Percentiles rank a stretch among this genome's conserved stretches.
Conservation (phyloP, 306 rosid species). For the Prunus davidiana region DNA sequence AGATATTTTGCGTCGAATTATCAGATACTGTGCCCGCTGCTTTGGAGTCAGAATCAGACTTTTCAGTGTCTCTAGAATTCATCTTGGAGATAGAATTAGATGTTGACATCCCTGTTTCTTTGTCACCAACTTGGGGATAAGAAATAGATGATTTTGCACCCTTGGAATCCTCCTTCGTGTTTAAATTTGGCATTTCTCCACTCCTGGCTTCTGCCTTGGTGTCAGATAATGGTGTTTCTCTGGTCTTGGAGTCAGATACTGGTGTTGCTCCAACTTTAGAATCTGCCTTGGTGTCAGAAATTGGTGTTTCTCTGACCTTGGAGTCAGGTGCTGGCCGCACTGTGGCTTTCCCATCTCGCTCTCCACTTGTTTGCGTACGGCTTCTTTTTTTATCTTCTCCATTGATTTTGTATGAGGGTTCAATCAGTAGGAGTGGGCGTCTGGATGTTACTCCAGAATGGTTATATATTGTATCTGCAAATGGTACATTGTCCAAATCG, state of each 20-base stretch:
- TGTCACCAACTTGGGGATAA: conserved; percentile 38
- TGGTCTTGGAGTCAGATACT: conserved; percentile 32
- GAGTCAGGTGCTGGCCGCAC: conserved; percentile 37
- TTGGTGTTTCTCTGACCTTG: conserved; percentile 37
- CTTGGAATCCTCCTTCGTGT: conserved; percentile 39
- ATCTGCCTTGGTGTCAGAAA: conserved; percentile 40
- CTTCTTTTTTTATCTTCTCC: conserved; percentile 64
- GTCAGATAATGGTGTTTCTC: conserved; percentile 36
- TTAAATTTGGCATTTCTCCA: conserved; percentile 28
- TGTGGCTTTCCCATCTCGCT: conserved; percentile 56
- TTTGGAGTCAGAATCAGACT: conserved; percentile 31
- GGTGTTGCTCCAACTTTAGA: conserved; percentile 37
- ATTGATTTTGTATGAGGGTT: conserved; percentile 57
- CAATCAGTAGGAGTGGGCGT: conserved; percentile 73
- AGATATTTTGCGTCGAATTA: conserved; percentile 29
- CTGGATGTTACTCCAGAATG: conserved; percentile 44
- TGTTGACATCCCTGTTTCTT: conserved; percentile 36
- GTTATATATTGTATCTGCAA: conserved; percentile 53
- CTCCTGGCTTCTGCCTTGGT: conserved; percentile 43
- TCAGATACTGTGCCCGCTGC: conserved; percentile 14
- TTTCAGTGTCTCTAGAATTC: conserved; percentile 30
- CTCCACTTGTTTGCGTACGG: conserved; percentile 52
- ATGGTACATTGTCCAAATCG: conserved; percentile 71
- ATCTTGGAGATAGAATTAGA: conserved; percentile 23
- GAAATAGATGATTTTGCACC: conserved; percentile 24